Evolutionary conservation across 129 eudicot species (phyloP).

Genomic region (Silybum marianum): DNA sequence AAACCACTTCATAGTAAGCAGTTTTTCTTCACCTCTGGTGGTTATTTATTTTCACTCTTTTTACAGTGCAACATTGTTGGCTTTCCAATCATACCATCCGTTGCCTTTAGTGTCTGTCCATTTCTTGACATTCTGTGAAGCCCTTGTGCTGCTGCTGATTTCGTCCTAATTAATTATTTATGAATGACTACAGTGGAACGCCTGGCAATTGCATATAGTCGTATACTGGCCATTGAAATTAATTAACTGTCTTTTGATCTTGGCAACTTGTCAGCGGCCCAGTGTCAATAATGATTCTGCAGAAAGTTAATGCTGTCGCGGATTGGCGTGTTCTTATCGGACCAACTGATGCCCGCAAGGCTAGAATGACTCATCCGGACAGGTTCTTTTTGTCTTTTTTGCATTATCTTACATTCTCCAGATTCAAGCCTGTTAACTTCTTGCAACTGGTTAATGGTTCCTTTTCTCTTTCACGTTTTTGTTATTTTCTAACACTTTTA

Average conservation of each 20-base stretch:
- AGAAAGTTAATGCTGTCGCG: conserved; percentile 77
- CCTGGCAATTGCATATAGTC: background rate
- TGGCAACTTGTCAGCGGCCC: conserved; percentile 66
- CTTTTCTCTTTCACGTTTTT: background rate
- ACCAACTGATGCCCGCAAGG: conserved; percentile 81
- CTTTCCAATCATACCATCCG: background rate
- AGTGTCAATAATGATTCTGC: conserved; percentile 73
- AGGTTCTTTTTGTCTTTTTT: conserved; percentile 43
- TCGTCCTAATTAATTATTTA: background rate
- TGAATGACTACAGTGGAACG: background rate
- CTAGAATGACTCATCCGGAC: conserved; percentile 73
- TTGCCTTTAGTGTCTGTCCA: background rate
- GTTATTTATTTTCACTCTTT: background rate
- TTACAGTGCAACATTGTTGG: background rate
- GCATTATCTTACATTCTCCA: background rate
- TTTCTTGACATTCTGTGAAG: conserved; percentile 15
- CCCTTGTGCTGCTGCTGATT: background rate
- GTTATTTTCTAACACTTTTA: background rate
- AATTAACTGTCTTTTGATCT: background rate
- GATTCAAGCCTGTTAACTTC: background rate
- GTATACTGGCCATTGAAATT: background rate
- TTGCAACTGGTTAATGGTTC: background rate
- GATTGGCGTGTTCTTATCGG: conserved; percentile 63
- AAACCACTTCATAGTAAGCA: background rate
- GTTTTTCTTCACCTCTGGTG: background rate